These are phyloP conservation scores for Calonectria pteridis DNA, from an alignment of 2,329 filamentous ascomycete genomes.

Conservation along the genomic window DNA sequence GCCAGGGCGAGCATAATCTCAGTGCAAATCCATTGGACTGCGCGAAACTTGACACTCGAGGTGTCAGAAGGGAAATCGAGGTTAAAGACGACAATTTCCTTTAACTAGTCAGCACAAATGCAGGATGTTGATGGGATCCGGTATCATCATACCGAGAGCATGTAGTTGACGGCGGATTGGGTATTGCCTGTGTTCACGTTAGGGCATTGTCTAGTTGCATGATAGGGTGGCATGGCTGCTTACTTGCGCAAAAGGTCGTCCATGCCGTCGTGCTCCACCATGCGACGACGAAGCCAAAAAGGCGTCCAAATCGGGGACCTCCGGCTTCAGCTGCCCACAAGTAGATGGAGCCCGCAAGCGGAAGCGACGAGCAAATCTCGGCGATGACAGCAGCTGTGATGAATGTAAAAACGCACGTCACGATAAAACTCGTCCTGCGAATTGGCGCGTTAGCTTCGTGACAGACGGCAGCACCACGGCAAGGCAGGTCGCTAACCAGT, in stretches of 20 bases:
- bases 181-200: slow-evolving; percentile 55
- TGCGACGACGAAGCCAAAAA: slow-evolving; percentile 72
- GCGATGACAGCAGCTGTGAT: slow-evolving; percentile 72
- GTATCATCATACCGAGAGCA: slow-evolving; percentile 58
- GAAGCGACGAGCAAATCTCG: slow-evolving; percentile 71
- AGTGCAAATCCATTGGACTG: slow-evolving; percentile 71
- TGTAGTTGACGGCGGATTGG: slow-evolving; percentile 63
- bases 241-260: slow-evolving; percentile 69
- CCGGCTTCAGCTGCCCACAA: slow-evolving; percentile 72
- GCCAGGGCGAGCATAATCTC: slow-evolving; percentile 64
- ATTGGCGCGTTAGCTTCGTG: neutral
- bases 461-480: neutral
- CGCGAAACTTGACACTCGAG: slow-evolving; percentile 67
- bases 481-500: slow-evolving; percentile 61
- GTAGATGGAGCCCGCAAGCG: slow-evolving; percentile 70
- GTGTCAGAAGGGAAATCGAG: slow-evolving; percentile 66
- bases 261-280: slow-evolving; percentile 74
- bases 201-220: neutral
- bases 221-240: slow-evolving; percentile 4
- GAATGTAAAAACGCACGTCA: slow-evolving; percentile 71
- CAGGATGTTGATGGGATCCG: too few species aligned
- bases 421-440: slow-evolving; percentile 68
- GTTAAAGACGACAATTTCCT: slow-evolving; percentile 70
- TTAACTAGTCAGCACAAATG: neutral
- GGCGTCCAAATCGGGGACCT: slow-evolving; percentile 65